Base-by-base conservation (phyloP, 805 yeast genomes). In the Candida khao-thaluensis region DNA sequence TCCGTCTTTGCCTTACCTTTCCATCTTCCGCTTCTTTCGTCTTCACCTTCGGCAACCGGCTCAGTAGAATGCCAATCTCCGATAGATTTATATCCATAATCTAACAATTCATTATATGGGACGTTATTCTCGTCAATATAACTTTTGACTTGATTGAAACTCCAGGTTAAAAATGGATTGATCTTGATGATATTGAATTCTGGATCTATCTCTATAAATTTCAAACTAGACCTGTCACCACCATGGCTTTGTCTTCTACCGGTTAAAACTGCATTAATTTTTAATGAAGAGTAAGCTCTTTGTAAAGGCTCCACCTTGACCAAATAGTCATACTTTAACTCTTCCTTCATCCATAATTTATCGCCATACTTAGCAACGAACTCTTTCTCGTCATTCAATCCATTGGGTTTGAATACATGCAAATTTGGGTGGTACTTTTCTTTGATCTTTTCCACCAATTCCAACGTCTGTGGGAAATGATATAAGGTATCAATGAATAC, bases 21-120 rank as follows among this genome's bases (percentile, higher is more conserved):
- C 98, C 98, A 91, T 54, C 98, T 77, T 1, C 98, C 98, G n/a
- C 93, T 79, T 48, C 98, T 76, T 60, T 91, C 98, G 56, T 91
- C 97, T 57, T 88, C 97, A 7, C 95, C 96, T 31, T 85, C 96
- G 6, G 67, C 74, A 8, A 87, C 95, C 2, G 98, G 97, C 21
- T 65, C 79, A 0, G 98, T 91, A 1, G 95, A 86, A 60, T 91
- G 98, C 77, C 90, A 91, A 60, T 91, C 98, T 1, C 98, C 98
- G 11, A 91, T 77, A 0, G 96, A 86, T 54, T 88, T 82, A 62
- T 90, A 91, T 0, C 97, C 97, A 40, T 80, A 66, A 60, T 89
- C 91, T 25, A 91, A 66, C 23, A 91, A 69, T 45, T 77, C 88
- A 56, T 91, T 91, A 64, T 85, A 87, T 3, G 97, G 96, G 10